Conservation (phyloP, 208 protist species). For the Acanthamoeba lenticulata region DNA sequence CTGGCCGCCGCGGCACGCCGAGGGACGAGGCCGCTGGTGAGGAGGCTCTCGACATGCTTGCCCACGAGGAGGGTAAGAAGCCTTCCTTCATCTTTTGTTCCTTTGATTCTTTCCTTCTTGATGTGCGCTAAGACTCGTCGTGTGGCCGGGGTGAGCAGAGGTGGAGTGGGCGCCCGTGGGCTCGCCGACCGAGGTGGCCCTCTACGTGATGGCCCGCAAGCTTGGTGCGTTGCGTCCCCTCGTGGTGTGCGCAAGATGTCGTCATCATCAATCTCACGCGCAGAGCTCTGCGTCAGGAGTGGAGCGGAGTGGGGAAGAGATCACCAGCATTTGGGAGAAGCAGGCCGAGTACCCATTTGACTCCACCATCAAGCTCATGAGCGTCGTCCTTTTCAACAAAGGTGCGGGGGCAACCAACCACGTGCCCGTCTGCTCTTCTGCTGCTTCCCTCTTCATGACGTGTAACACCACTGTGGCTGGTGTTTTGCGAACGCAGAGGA, state of each 20-base stretch:
- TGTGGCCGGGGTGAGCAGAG: no score
- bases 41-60: background rate
- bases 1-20: no score
- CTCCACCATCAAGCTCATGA: conserved; percentile 60
- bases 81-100: background rate
- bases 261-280: background rate
- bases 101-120: no score
- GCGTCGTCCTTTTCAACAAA: conserved; percentile 2
- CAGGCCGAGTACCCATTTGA: conserved; percentile 45
- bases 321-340: background rate
- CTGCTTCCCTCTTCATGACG: background rate
- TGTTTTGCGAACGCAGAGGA: background rate
- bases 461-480: background rate
- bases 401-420: background rate
- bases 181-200: conserved; percentile 42
- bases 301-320: background rate
- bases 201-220: conserved; percentile 43
- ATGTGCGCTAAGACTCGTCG: no score
- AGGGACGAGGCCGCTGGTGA: background rate
- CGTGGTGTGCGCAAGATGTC: no score
- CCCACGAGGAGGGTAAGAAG: background rate
- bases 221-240: background rate
- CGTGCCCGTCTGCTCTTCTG: background rate
- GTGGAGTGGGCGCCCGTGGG: conserved; percentile 33
- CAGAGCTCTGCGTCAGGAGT: background rate